Evolutionary conservation across 129 eudicot species (phyloP), one percentile per base, ranked within the genome.

Genomic region (Chrysanthemum seticuspe): DNA sequence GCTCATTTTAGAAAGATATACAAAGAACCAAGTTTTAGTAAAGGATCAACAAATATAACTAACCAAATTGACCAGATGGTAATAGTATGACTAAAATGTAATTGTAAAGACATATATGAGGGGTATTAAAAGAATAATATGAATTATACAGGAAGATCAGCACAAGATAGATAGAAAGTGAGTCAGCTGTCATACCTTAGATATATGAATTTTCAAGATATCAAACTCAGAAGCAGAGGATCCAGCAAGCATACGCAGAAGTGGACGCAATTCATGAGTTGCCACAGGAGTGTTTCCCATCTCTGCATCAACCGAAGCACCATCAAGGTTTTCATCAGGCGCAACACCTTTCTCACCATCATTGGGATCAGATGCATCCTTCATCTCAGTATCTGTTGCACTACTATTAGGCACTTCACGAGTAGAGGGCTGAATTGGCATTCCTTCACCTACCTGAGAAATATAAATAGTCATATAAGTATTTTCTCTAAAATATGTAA

Each of bases 161-260:
- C 55, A 68, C 34, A 23, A 65, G 45, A 56, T 14, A 75, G n/a
- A 23, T 11, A 34, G 21, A 61, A 50, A 52, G 70, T 36, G 56
- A 53, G 63, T 50, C 13, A 16, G 49, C 47, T 2, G 59, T 44
- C 31, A 63, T 79, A 92, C 96, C 96, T 89, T 72, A 92, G 64
- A 79, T 83, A 92, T 89, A 49, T 85, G 80, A 25, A 89, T 78
- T 74, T 83, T 87, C 48, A 87, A 73, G 54, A 85, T 79, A 60
- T 85, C 87, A 52, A 86, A 48, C n/a, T 19, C 21, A n/a, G 21
- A 19, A 19, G 0, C 21, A 19, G 21, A 19, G 21, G 21, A 19
- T 19, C 21, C 21, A 19, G 21, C n/a, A 19, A 19, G 21, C 21
- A 19, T 19, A 19, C 0, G 21, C 21, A n/a, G n/a, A n/a, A 19